A percentile compares a stretch with the other conserved stretches of the same genome.
Evolutionary conservation across 495 filamentous ascomycete species (phyloP).

Genomic region (Penicillium canescens): DNA sequence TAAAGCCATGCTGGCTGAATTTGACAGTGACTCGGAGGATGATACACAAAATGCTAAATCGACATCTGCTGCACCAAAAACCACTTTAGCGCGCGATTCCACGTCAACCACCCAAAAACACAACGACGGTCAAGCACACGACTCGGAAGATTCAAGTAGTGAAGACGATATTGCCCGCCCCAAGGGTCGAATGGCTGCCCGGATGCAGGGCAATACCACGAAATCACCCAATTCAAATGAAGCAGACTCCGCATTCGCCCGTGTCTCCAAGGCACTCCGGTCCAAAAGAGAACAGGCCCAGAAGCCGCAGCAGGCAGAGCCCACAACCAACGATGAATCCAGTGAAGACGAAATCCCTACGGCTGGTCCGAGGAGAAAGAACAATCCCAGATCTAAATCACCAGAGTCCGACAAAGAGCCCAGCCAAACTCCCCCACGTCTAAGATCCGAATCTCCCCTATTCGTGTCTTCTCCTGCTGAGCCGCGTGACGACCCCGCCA

Average conservation of each 20-base stretch:
- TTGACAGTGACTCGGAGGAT: constrained; percentile 59
- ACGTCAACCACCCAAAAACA: constrained; percentile 6
- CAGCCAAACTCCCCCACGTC: constrained; percentile 16
- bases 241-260: constrained; percentile 37
- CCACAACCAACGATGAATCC: constrained; percentile 11
- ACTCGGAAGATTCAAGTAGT: constrained; percentile 34
- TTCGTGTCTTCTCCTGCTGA: constrained; percentile 39
- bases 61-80: constrained; percentile 1
- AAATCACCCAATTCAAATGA: constrained; percentile 5
- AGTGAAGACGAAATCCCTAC: constrained; percentile 42
- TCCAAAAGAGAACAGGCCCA: constrained; percentile 14
- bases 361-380: constrained; percentile 32
- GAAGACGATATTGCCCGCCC: constrained; percentile 58
- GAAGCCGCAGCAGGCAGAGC: constrained; percentile 15
- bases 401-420: constrained; percentile 9
- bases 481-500: constrained; percentile 3
- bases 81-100: constrained; percentile 14
- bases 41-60: constrained; percentile 34
- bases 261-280: constrained; percentile 31
- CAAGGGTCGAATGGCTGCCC: constrained; percentile 68
- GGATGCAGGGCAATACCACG: constrained; percentile 52
- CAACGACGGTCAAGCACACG: constrained; percentile 19
- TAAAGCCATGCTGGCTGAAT: constrained; percentile 63
- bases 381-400: constrained; percentile 13
- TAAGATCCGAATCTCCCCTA: constrained; percentile 39